A percentile compares a stretch with the other conserved stretches of the same genome.
phyloP scores from a whole-genome alignment of 352 stramenopile genomes.

The Pythium scleroteichum region DNA sequence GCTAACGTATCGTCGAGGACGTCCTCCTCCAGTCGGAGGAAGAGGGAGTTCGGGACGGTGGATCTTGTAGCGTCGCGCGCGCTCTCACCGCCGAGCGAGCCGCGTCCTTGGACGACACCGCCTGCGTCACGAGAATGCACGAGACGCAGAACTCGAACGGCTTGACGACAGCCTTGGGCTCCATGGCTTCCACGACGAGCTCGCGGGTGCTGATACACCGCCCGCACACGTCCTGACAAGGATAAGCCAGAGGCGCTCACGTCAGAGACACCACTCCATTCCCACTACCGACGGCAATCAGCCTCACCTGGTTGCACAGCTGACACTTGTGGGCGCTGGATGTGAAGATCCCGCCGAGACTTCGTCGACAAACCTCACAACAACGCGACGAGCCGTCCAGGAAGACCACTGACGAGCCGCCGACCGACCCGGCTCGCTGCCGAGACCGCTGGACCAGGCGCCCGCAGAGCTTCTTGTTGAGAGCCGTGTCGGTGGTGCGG shows the following conservation, averaged over 20 bases:
- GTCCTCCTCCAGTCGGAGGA: too few species aligned
- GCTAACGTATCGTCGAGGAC: too few species aligned
- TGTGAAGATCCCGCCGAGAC: constrained; percentile 13
- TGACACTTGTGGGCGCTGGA: constrained; percentile 12
- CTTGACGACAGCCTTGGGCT: not conserved
- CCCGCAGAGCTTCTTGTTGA: constrained; percentile 52
- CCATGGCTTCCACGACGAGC: constrained; percentile 12
- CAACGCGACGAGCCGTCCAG: not conserved
- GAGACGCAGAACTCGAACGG: constrained; percentile 18
- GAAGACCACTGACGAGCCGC: not conserved
- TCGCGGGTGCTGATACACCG: constrained; percentile 13
- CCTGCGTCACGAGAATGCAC: constrained; percentile 5
- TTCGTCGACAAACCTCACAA: constrained; percentile 10
- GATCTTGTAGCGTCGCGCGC: too few species aligned
- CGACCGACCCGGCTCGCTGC: not conserved
- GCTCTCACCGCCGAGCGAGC: too few species aligned
- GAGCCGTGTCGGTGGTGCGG: constrained; percentile 28
- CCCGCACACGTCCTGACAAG: not conserved
- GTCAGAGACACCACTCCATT: not conserved
- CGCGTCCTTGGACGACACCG: not conserved
- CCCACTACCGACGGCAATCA: not conserved
- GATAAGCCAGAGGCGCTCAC: not conserved
- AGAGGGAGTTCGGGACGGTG: too few species aligned
- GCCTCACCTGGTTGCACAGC: constrained; percentile 19
- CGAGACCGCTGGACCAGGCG: constrained; percentile 28